Base-by-base conservation (phyloP, 305 asterid species). In the Fraxinus velutina region DNA sequence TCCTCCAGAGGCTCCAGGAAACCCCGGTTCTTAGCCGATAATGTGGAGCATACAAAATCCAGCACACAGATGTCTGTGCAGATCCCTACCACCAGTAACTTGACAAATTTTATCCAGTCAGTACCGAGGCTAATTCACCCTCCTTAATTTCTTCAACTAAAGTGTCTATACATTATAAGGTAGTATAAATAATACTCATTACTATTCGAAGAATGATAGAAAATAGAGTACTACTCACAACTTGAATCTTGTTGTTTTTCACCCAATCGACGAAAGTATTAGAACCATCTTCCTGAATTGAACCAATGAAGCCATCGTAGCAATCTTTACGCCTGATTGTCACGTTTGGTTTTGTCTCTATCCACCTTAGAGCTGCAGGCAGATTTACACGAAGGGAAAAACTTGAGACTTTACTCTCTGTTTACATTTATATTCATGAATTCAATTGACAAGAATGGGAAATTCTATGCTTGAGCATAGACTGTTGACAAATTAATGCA, bases 41-140 rank as follows among this genome's bases (percentile, higher is more conserved):
- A 29, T 3, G 93, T 84, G 39, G 94, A 91, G 86, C 93, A 90
- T 27, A 90, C 92, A 15, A 92, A 91, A 87, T 92, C 97, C 83
- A 92, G 84, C 75, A 92, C 97, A 9, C 97, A 91, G 6, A 92
- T 91, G 85, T 92, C 97, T 4, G 97, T 92, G 88, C 97, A 92
- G 60, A 86, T 32, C 9, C 97, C 95, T 47, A 88, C 88, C 62
- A 92, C 94, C 87, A 91, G 4, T 84, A 91, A 57, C 97, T 92
- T 70, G 19, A 42, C 80, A 55, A 33, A 27, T 24, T 57, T 68
- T 77, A 77, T 34, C 70, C 6, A 75, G 36, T 39, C 83, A 79
- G 70, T 78, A 57, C 29, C 37, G 47, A 17, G 19, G 17, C 17
- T 5, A 1, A 55, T 22, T 64, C 73, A 64, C 34, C n/a, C n/a